Evolutionary conservation across 2,329 filamentous ascomycete genomes (phyloP), one percentile per base, ranked within the genome.

Genomic region (Epichloe coenophiala): DNA sequence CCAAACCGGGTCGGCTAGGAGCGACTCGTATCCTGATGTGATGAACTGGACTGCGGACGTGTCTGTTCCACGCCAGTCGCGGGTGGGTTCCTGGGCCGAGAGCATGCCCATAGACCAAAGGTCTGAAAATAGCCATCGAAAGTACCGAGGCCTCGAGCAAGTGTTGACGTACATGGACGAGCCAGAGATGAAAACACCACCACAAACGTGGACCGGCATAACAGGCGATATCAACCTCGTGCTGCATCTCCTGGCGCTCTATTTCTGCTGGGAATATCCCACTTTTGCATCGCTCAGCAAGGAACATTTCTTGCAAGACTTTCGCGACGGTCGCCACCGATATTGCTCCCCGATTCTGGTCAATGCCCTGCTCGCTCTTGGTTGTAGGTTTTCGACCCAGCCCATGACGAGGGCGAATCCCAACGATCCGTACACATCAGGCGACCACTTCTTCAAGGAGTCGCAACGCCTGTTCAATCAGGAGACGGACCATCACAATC

Each of bases 231-330:
- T 69, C 12, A 66, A 63, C 12, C 71, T 86, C 33, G 77, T 86
- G 1, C 72, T 81, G 54, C 80, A 83, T 57, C 69, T 86, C 9
- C 65, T 86, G 48, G 72, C 76, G 0, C 68, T 86, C 35, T 87
- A 86, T 65, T 87, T 87, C 56, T 84, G 81, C 68, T 88, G 84
- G 77, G 79, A 84, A 56, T 86, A 88, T 61, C 82, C 84, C 3
- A 87, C 83, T 12, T 87, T 86, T 64, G 79, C 83, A 3, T 79
- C 84, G 2, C 74, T 88, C 43, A 85, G 81, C 59, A 83, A 84
- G 60, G 81, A 86, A 57, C 78, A 83, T 59, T 88, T 87, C 58
- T 68, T 84, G 52, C 72, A 73, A 48, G 83, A 87, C 62, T 86
- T 85, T 59, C 67, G 71, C 38, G 70, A 73, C 9, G 81, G 80